A percentile compares a stretch with the other conserved stretches of the same genome.
These are phyloP conservation scores for Teratosphaeria pseudoeucalypti DNA, from an alignment of 2,329 filamentous ascomycete genomes.

Conservation along the genomic window DNA sequence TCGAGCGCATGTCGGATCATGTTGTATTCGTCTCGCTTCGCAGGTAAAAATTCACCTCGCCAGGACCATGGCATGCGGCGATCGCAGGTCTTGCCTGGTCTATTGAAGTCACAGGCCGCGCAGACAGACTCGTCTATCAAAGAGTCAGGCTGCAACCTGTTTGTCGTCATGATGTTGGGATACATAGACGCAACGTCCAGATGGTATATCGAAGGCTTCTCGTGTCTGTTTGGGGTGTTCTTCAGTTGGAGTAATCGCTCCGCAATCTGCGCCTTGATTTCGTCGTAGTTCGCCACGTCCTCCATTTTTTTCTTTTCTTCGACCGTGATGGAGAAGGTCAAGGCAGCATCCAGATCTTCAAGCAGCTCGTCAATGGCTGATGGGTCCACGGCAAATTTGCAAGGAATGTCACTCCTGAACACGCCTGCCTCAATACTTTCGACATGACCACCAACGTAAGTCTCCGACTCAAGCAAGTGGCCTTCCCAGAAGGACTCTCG, in stretches of 20 bases:
- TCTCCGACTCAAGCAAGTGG: constrained; percentile 90
- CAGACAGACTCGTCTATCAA: constrained; percentile 97
- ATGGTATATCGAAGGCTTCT: constrained; percentile 90
- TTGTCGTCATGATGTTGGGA: constrained; percentile 99
- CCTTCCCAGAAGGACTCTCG: constrained; percentile 95
- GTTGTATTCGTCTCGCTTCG: constrained; percentile 96
- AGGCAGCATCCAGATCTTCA: constrained; percentile 72
- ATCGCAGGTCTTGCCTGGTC: constrained; percentile 94
- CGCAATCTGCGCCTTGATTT: constrained; percentile 70
- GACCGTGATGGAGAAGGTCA: constrained; percentile 62
- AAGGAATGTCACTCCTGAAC: constrained; percentile 89
- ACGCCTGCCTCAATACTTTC: constrained; percentile 98
- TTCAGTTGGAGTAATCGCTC: constrained; percentile 62
- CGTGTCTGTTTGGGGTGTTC: constrained; percentile 70
- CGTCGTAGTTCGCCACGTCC: constrained; percentile 42
- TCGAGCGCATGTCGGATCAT: constrained; percentile 91
- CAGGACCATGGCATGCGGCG: constrained; percentile 91
- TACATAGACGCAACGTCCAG: constrained; percentile 99
- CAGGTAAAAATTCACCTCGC: constrained; percentile 93
- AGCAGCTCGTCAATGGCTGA: constrained; percentile 83
- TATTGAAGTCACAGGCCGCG: constrained; percentile 95
- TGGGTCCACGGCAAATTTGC: constrained; percentile 85
- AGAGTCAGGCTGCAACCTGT: constrained; percentile 93
- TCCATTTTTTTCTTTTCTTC: constrained; percentile 45
- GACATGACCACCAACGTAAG: constrained; percentile 95